These are phyloP conservation scores for Pyronema domesticum DNA, from an alignment of 495 filamentous ascomycete genomes.

Conservation along the genomic window DNA sequence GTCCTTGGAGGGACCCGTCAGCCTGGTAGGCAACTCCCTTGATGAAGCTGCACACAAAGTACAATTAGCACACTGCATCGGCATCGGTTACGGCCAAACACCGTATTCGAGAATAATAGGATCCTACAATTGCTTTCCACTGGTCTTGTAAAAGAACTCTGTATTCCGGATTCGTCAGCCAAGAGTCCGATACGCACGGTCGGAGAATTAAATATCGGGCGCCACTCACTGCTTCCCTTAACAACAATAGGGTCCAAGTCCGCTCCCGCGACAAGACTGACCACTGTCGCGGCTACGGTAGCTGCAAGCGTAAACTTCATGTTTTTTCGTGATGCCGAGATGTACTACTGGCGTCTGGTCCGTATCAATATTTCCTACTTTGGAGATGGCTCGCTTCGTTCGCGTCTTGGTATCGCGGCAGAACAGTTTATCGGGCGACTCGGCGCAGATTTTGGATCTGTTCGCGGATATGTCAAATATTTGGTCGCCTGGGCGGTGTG, in stretches of 20 bases:
- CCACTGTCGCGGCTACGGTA: conserved; percentile 12
- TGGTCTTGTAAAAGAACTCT: conserved; percentile 63
- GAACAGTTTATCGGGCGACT: conserved; percentile 16
- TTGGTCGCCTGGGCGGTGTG: too few relatives aligned
- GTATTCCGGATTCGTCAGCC: not conserved
- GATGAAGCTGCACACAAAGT: conserved; percentile 36
- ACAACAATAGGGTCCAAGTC: conserved; percentile 50
- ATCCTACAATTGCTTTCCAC: conserved; percentile 58
- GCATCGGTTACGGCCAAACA: not conserved
- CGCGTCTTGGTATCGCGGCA: conserved; percentile 7
- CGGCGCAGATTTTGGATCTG: conserved; percentile 15
- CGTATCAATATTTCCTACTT: not conserved
- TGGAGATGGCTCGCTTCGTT: not conserved
- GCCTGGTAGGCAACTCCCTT: conserved; percentile 79
- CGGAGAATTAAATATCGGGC: not conserved
- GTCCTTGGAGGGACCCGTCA: conserved; percentile 28
- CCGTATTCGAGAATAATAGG: not conserved
- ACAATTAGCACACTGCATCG: not conserved
- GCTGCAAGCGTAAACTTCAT: conserved; percentile 10
- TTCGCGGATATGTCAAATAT: too few relatives aligned
- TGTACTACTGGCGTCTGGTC: not conserved
- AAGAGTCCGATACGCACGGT: not conserved
- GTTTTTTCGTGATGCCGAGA: not conserved
- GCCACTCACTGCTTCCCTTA: conserved; percentile 27
- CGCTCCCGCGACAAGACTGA: conserved; percentile 36